Evolutionary conservation across 1,284 basidiomycete species (phyloP), one percentile per base, ranked within the genome.

Genomic region (Ceratobasidium sp.): DNA sequence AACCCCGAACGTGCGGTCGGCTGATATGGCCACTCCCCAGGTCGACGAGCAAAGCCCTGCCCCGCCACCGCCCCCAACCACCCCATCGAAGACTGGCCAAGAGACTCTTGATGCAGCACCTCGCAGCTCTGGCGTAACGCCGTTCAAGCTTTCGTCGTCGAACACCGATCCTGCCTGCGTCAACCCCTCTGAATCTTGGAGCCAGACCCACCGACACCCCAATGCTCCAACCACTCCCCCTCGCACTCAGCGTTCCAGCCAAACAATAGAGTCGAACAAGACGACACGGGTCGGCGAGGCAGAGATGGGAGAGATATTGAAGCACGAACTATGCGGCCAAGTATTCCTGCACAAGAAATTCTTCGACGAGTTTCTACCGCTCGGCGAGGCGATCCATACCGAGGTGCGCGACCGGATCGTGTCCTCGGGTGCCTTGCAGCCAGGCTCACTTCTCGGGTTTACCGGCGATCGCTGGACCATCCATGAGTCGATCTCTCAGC

Each of bases 281-380:
- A 37, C 14, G 7, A 14, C 51, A 1, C 3, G 11, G 51, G 7
- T 54, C 24, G 51, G 27, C 51, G 24, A 29, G n/a, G 19, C 1
- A 8, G 56, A 37, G 31, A 37, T 58, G 56, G 56, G 34, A 37
- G 31, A 58, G 34, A 11, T 58, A n/a, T 8, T 58, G 29, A 58
- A 58, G 56, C 19, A 58, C 56, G 56, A 58, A 16, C 31, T 58
- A 19, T 34, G 16, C 34, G 56, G 56, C 31, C 56, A 58, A 7
- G 56, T 58, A 2, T 37, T n/a, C n/a, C 22, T 37, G 29, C 56
- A 58, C 31, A 34, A n/a, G 16, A 4, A 9, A 6, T 58, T 58
- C 31, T 37, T 37, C 56, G n/a, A 58, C 1, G 56, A 58, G 31
- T 58, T 58, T 27, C 56, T 58, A 8, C 7, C 29, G 1, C 0